A percentile compares a stretch with the other conserved stretches of the same genome.
Evolutionary conservation across 2,329 filamentous ascomycete species (phyloP).

Genomic region (Pyricularia pennisetigena): DNA sequence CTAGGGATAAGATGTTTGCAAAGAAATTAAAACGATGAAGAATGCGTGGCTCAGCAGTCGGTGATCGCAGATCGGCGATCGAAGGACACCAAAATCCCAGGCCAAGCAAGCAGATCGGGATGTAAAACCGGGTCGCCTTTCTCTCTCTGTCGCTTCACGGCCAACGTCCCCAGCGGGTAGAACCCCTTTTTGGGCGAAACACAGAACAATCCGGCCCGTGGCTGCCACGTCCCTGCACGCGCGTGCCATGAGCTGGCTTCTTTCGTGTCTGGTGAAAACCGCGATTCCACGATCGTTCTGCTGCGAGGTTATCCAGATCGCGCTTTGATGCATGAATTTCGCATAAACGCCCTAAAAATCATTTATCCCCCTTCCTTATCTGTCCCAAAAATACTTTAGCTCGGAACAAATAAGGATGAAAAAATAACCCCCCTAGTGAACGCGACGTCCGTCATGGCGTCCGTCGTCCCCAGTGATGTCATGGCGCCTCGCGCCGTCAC

Average conservation of each 20-base stretch:
- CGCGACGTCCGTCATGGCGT: not conserved
- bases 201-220: not conserved
- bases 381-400: not conserved
- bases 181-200: not conserved
- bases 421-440: not conserved
- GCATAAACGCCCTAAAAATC: not conserved
- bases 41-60: not conserved
- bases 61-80: not conserved
- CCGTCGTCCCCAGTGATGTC: not conserved
- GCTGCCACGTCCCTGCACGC: not conserved
- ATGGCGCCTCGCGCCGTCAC: not conserved
- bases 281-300: not conserved
- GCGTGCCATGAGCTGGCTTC: not conserved
- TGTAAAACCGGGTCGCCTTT: not conserved
- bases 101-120: not conserved
- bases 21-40: not conserved
- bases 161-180: not conserved
- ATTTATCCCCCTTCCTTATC: not conserved
- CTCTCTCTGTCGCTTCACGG: not conserved
- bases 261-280: not conserved
- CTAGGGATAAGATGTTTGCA: not conserved
- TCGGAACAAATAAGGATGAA: not conserved
- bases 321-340: not conserved
- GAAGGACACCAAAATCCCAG: too few species aligned
- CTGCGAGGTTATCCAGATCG: not conserved